These are phyloP conservation scores for Trematosphaeria pertusa DNA, from an alignment of 2,329 filamentous ascomycete species.

Conservation along the genomic window DNA sequence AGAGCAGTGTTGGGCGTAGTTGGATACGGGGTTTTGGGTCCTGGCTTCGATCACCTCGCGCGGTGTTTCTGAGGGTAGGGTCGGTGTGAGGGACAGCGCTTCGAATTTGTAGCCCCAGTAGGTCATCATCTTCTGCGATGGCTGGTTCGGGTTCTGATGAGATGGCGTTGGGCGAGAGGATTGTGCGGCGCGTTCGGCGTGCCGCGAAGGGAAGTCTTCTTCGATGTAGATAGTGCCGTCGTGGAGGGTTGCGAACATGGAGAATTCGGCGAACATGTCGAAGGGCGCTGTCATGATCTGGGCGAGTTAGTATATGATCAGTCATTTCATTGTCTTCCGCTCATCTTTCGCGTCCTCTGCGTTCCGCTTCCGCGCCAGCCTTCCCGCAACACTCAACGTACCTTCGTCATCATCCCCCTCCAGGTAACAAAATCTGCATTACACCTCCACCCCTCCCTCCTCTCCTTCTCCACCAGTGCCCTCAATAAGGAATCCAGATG, in stretches of 20 bases:
- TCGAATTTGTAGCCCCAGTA: conserved; percentile 99
- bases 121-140: conserved; percentile 81
- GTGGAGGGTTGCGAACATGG: conserved; percentile 93
- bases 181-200: conserved; percentile 63
- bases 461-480: conserved; percentile 76
- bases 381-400: too few relatives aligned
- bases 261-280: conserved; percentile 80
- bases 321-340: too few relatives aligned
- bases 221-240: conserved; percentile 87
- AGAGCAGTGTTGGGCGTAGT: conserved; percentile 94
- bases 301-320: too few relatives aligned
- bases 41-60: conserved; percentile 81
- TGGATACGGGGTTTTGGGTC: conserved; percentile 76
- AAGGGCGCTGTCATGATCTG: conserved; percentile 88
- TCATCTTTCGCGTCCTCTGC: too few relatives aligned
- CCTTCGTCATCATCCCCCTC: conserved; percentile 99
- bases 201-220: conserved; percentile 80
- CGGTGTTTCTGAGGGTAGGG: conserved; percentile 78
- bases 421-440: conserved; percentile 87
- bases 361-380: too few relatives aligned
- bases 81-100: conserved; percentile 77
- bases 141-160: conserved; percentile 57
- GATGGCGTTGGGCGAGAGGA: conserved; percentile 28
- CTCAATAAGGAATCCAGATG: conserved; percentile 85
- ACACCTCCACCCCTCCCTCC: conserved; percentile 69